Base-by-base conservation (phyloP, 2,329 filamentous ascomycete genomes). In the Talaromyces verruculosus region DNA sequence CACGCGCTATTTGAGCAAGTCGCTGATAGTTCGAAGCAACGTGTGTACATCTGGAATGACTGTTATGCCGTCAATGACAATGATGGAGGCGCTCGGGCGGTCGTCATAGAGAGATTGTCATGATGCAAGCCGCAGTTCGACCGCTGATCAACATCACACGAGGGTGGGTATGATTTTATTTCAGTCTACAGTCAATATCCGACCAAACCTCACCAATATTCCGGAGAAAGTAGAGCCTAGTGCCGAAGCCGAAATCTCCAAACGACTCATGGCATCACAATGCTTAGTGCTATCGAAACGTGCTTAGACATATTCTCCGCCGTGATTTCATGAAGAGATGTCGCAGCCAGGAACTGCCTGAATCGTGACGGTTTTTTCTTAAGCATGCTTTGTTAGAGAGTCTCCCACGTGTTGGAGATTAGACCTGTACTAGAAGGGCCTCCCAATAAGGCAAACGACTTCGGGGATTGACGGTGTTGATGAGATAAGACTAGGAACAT, bases 11-110 rank as follows among this genome's bases (percentile, higher is more conserved):
- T 25, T 22, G 22, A 43, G 55, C 47, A 41, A 22, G 30, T 41
- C 8, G 37, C 45, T 2, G 33, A 41, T 6, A 45, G 7, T 15
- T 37, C 10, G 37, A 55, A 47, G 7, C 43, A 57, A 45, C 33
- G 33, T 3, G 57, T 45, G 30, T 57, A 64, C 41, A 67, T 55
- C 19, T 67, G 61, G 61, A 22, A 64, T 61, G 65, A 64, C 4
- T 22, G 43, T 53, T n/a, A 64, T 25, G 28, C 25, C 33, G 25
- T 10, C 7, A 53, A 58, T 49, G 61, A 64, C 41, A 37, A 43
- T 25, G 65, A 64, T 45, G 57, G 43, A 2, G 61, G 65, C 7
- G 43, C 65, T 51, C 55, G 65, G 10, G 65, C 65, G n/a, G 65
- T 67, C 22, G 35, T 67, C 13, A n/a, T 67, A 62, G 51, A 28